phyloP scores from a whole-genome alignment of 176 grass and related monocot species.

The Zea mays region DNA sequence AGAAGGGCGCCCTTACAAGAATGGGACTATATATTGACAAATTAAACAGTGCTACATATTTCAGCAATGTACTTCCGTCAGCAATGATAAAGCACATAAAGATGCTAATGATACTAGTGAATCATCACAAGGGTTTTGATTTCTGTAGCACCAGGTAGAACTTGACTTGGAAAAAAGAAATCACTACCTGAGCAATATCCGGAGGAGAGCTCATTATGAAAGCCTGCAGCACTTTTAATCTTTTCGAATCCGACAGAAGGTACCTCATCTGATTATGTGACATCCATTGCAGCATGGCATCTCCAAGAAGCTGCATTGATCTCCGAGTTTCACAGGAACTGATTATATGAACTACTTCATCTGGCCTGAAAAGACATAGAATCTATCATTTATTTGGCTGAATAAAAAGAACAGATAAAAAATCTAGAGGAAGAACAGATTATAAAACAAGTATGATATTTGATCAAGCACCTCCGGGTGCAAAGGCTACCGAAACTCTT shows the following conservation, averaged over 20 bases:
- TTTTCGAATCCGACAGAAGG: not conserved
- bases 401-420: not conserved
- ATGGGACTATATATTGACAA: not conserved
- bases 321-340: not conserved
- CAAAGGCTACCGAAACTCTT: constrained; percentile 11
- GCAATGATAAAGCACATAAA: not conserved
- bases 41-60: not conserved
- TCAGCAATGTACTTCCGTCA: not conserved
- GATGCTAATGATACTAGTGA: not conserved
- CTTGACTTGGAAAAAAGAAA: not conserved
- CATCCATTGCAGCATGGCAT: constrained; percentile 16
- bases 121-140: not conserved
- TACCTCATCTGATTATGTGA: not conserved
- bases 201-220: not conserved
- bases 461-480: not conserved
- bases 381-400: not conserved
- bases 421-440: not conserved
- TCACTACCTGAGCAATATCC: constrained; percentile 2
- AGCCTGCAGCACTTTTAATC: constrained; percentile 16
- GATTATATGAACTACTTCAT: constrained; percentile 18
- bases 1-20: not conserved
- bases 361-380: constrained; percentile 7
- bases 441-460: not conserved
- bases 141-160: not conserved
- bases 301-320: constrained; percentile 4